Conservation (phyloP, 2,329 filamentous ascomycete genomes). For the Penicillium oxalicum region DNA sequence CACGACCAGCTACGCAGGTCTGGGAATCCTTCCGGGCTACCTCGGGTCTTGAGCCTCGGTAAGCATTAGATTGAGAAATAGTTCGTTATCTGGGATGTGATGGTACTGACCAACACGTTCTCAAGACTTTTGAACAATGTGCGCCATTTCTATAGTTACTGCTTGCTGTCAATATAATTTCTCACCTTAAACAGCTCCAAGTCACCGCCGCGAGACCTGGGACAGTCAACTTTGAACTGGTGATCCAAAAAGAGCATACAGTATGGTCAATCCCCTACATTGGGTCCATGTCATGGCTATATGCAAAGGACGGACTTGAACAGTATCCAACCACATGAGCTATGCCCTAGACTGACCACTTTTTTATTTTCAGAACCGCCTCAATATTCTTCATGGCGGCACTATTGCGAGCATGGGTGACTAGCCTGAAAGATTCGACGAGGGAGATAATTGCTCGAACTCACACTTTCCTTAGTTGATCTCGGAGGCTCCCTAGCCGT, state of each 20-base stretch:
- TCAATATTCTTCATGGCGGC: slow-evolving; percentile 61
- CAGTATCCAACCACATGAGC: too few relatives aligned
- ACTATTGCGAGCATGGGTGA: slow-evolving; percentile 58
- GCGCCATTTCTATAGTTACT: slow-evolving; percentile 12
- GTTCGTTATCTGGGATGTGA: not conserved
- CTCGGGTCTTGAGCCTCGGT: slow-evolving; percentile 87
- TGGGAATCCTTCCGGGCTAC: slow-evolving; percentile 78
- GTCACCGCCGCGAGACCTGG: slow-evolving; percentile 57
- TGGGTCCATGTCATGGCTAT: too few relatives aligned
- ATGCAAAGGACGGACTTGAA: too few relatives aligned
- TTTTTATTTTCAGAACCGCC: slow-evolving; percentile 47
- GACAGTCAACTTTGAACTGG: slow-evolving; percentile 58
- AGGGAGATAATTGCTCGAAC: not conserved
- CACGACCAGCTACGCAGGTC: slow-evolving; percentile 50
- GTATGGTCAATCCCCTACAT: slow-evolving; percentile 32
- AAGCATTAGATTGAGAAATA: slow-evolving; percentile 18
- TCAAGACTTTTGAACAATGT: slow-evolving; percentile 37
- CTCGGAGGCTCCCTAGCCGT: slow-evolving; percentile 62
- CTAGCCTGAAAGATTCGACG: not conserved
- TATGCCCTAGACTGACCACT: not conserved
- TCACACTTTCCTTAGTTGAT: slow-evolving; percentile 44
- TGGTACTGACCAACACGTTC: not conserved
- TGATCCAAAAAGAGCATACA: slow-evolving; percentile 60
- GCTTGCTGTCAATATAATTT: not conserved
- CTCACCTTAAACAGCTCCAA: slow-evolving; percentile 44